Evolutionary conservation across 257 asterid species (phyloP), one percentile per base, ranked within the genome.

Genomic region (Lycium ferocissimum): DNA sequence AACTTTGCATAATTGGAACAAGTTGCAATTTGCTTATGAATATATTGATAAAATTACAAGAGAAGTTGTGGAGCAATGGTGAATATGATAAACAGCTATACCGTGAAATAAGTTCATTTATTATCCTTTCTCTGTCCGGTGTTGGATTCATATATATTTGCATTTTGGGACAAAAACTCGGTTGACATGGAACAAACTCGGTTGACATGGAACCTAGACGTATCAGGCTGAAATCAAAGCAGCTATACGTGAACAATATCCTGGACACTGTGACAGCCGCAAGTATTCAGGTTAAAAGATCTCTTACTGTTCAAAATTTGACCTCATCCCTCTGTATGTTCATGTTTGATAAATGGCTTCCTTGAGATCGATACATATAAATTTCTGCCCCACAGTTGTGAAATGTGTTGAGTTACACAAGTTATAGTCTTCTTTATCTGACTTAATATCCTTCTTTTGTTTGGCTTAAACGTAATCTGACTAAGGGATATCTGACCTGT

Each of bases 211-310:
- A 94, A 88, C 92, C 97, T 51, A 93, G 88, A 76, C 94, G 98
- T 81, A 72, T 93, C 83, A 91, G 99, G 91, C 88, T 95, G 89
- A 95, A 93, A 92, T 94, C 99, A 81, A 95, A 87, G 33, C 87
- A 88, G 91, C 88, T 94, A 95, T 88, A 95, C 12, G 92, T 94
- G 33, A 95, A 86, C 88, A 93, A 91, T 90, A 94, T 95, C 37
- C 88, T 94, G 93, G 99, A 95, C 86, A 87, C 89, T 0, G 99
- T 95, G 80, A 90, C 98, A 78, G 99, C 98, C 9, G 98, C 98
- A 69, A 93, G 98, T 92, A 93, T 94, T 88, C 99, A 95, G 99
- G 99, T 95, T 82, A 54, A 56, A 9, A 45, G 47, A 83, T 78
- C 73, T 66, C 38, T 15, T 18, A 13, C 63, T 51, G 13, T 22